phyloP scores from a whole-genome alignment of 139 green algal genomes.

The Pleodorina starrii region DNA sequence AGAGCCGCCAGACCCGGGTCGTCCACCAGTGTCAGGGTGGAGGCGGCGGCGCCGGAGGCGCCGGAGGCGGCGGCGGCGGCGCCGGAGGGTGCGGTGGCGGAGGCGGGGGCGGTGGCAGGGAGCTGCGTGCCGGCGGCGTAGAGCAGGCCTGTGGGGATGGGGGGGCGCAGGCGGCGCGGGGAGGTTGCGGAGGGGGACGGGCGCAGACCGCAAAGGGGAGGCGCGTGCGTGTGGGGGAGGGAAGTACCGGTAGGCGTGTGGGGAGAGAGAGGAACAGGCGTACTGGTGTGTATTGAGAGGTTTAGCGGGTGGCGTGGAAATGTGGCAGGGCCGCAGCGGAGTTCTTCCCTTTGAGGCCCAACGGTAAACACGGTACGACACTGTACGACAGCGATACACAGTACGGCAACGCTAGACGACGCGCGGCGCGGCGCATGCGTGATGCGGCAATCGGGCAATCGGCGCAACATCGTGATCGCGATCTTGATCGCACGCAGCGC shows the following conservation, averaged over 20 bases:
- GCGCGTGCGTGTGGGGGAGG: neutral
- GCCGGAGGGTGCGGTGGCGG: neutral
- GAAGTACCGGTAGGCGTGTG: neutral
- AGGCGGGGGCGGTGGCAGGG: neutral
- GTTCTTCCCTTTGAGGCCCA: neutral
- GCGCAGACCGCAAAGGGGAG: neutral
- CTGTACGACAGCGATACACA: neutral
- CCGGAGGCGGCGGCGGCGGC: neutral
- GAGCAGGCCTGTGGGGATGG: neutral
- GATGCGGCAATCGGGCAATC: neutral
- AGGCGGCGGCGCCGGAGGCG: neutral
- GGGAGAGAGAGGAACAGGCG: neutral
- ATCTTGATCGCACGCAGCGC: neutral
- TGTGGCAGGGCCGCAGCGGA: neutral
- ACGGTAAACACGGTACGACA: neutral
- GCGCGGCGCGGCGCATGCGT: neutral
- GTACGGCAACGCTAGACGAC: neutral
- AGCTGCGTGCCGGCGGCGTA: constrained; percentile 40
- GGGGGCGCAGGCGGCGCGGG: neutral
- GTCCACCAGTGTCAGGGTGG: constrained; percentile 15
- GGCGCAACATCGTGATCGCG: neutral
- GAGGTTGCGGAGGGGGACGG: neutral
- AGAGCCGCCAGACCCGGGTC: constrained; percentile 31
- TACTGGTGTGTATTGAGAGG: too few relatives aligned
- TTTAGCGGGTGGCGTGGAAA: too few relatives aligned